phyloP scores from a whole-genome alignment of 83 land plant species.

The Larix sibirica region DNA sequence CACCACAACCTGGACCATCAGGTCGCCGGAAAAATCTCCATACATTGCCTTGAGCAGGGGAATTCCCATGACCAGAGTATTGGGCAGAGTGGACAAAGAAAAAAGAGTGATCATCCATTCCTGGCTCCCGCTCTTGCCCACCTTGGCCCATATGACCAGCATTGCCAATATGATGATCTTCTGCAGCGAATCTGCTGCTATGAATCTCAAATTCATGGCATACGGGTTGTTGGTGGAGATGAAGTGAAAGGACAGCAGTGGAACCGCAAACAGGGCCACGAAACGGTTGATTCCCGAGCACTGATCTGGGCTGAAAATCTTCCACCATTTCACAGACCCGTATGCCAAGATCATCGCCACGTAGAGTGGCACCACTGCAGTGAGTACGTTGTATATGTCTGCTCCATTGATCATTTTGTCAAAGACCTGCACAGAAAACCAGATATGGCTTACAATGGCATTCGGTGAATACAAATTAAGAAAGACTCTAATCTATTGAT shows the following conservation, averaged over 20 bases:
- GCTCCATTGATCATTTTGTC: constrained; percentile 38
- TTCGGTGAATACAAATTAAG: background rate
- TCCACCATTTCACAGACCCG: constrained; percentile 78
- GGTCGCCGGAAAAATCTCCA: constrained; percentile 38
- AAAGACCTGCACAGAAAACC: too few relatives aligned
- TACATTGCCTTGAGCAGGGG: constrained; percentile 69
- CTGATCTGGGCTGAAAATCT: constrained; percentile 65
- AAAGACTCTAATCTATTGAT: background rate
- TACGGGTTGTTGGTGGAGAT: constrained; percentile 70
- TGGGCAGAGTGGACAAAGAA: constrained; percentile 62
- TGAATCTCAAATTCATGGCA: constrained; percentile 58
- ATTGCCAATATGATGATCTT: constrained; percentile 40
- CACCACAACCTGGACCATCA: constrained; percentile 68
- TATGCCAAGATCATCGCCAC: constrained; percentile 75
- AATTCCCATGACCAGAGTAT: constrained; percentile 75
- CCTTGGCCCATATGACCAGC: constrained; percentile 38
- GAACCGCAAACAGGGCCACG: constrained; percentile 64
- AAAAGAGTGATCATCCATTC: constrained; percentile 75
- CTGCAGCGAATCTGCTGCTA: constrained; percentile 71
- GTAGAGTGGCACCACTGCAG: constrained; percentile 72
- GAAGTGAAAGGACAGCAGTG: constrained; percentile 64
- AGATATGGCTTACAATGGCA: background rate
- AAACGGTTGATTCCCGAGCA: constrained; percentile 71
- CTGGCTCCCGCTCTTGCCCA: constrained; percentile 36
- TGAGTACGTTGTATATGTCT: constrained; percentile 62